Evolutionary conservation across 257 asterid species (phyloP).

Genomic region (Nicotiana otophora): DNA sequence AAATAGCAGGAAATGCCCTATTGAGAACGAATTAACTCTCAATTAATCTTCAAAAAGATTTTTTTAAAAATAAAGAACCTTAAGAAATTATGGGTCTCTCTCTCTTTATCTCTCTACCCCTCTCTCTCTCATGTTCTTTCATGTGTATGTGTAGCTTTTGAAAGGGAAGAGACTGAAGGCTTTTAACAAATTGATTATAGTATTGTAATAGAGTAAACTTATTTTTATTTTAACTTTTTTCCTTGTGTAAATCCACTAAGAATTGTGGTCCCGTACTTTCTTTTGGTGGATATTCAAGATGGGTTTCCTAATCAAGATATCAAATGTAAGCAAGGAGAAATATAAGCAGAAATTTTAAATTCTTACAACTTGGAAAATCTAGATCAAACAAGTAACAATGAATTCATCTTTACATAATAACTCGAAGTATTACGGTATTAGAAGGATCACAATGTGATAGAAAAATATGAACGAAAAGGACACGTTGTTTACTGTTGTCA

Average conservation of each 20-base stretch:
- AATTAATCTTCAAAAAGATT: too few relatives aligned
- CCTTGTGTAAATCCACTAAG: neutral
- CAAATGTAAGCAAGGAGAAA: neutral
- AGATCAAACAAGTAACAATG: neutral
- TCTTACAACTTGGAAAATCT: neutral
- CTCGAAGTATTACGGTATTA: too few relatives aligned
- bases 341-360: neutral
- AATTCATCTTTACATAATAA: neutral
- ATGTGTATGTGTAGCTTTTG: too few relatives aligned
- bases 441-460: too few relatives aligned
- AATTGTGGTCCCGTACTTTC: neutral
- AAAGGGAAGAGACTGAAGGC: too few relatives aligned
- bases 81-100: neutral
- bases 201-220: neutral
- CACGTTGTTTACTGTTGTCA: too few relatives aligned
- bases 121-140: neutral
- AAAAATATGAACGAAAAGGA: too few relatives aligned
- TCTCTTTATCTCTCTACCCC: too few relatives aligned
- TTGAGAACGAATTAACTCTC: too few relatives aligned
- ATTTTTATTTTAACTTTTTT: neutral
- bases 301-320: neutral
- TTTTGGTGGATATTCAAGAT: neutral
- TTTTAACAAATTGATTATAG: neutral
- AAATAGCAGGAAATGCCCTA: neutral
- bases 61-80: too few relatives aligned